Base-by-base conservation (phyloP, 306 rosid genomes). In the Dalbergia cochinchinensis region DNA sequence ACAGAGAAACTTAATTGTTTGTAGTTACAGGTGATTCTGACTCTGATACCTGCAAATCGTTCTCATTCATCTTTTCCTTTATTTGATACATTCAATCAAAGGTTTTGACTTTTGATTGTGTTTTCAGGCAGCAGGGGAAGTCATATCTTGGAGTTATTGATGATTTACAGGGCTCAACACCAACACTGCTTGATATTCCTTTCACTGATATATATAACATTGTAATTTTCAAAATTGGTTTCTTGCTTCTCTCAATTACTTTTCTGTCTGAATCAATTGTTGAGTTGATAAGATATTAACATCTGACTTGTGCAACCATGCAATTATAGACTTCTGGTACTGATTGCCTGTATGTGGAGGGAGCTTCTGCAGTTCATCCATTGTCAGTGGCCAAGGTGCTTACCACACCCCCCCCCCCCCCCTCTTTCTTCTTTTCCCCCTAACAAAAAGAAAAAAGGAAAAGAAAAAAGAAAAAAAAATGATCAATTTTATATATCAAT, bases 81-180 rank as follows among this genome's bases (percentile, higher is more conserved):
- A 60, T 58, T 18, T 10, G 58, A 16, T 76, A 31, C 71, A 74
- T 68, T 68, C 31, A 26, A 26, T 26, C 31, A 26, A 26, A 26
- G 31, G 31, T 26, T 26, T 26, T 26, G 31, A 1, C 31, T 26
- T 26, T 26, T 74, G 54, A 16, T 67, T 63, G 85, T 83, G 41
- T 66, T 7, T 92, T 87, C 83, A 95, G 99, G 90, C 86, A 88
- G 77, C 82, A 80, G 9, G 99, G 99, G 60, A 88, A 75, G 82
- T 93, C 99, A 73, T 91, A 91, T 89, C 90, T 93, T 78, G 99
- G 92, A 78, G 80, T 95, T 87, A 69, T 95, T 61, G 91, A 95
- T 84, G 88, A 80, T 81, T 84, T 33, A 68, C 86, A 87, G 81
- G 83, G 86, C 86, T 85, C 92, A 62, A 55, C 61, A 39, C 76